Evolutionary conservation across 2,329 filamentous ascomycete species (phyloP), one percentile per base, ranked within the genome.

Genomic region (Tolypocladium pustulatum): DNA sequence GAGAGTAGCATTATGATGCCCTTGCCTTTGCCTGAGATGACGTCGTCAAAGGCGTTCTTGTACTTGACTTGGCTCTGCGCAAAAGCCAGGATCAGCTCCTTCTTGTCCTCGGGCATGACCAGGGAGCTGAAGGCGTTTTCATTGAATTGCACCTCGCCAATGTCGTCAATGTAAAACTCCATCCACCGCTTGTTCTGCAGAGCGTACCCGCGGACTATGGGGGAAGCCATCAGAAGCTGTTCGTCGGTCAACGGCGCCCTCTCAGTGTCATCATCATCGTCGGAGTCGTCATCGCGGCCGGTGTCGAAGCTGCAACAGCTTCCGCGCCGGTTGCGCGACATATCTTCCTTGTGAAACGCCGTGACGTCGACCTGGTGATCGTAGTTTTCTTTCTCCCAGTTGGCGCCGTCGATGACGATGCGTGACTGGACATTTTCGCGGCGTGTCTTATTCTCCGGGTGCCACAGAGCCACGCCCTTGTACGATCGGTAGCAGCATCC

Each of bases 1-100:
- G 72, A 75, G 3, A 81, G 68, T 1, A 81, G 70, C 67, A 78
- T 74, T 63, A 81, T 79, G 60, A 79, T 75, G 20, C 78, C 78
- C 62, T 74, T 75, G 58, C 72, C 80, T 70, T 82, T 81, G 55
- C 78, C 79, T 12, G 72, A 72, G 65, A 82, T 80, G 58, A 81
- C 71, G 60, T 82, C 79, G 68, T 81, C 78, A 60, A 81, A 81
- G 10, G 63, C 68, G 17, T 72, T 67, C 38, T 75, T 73, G 49
- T 77, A 66, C 61, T 66, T 67, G 58, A 69, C 71, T 67, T 81
- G 78, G 6, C 73, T 75, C 66, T 79, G 72, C 1, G 77, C 78
- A 57, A 82, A 79, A 2, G 78, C 76, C 8, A 76, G 71, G 62
- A 82, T 76, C 12, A 82, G 71, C 43, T 81, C 76, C 66, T 82